These are phyloP conservation scores for Chimonanthus praecox DNA, from an alignment of 164 flowering plant genomes.

Conservation along the genomic window DNA sequence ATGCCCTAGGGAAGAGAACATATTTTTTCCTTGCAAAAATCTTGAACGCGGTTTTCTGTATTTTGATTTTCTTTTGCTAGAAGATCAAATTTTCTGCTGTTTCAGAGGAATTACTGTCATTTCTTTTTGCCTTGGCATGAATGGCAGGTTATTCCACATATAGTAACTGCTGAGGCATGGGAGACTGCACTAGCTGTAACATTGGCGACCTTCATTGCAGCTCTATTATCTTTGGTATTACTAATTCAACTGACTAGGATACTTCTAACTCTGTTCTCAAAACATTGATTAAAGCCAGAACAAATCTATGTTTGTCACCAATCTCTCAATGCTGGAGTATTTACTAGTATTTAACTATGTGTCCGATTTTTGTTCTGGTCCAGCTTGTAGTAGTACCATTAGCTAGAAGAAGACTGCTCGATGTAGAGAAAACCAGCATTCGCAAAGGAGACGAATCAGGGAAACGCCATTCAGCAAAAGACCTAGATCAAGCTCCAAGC, in stretches of 20 bases:
- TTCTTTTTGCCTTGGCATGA: neutral
- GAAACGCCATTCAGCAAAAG: neutral
- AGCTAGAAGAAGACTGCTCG: constrained; percentile 9
- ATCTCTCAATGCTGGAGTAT: neutral
- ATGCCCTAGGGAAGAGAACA: no score
- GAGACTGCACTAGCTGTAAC: constrained; percentile 14
- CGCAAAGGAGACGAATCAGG: neutral
- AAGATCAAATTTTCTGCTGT: neutral
- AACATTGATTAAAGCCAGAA: no score
- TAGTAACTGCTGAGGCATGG: constrained; percentile 9
- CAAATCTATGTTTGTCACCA: neutral
- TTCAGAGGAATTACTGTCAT: neutral
- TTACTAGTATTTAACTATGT: neutral
- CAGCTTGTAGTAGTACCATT: constrained; percentile 22
- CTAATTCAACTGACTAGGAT: neutral
- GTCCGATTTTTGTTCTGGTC: neutral
- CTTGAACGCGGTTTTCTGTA: neutral
- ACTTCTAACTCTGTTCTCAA: neutral
- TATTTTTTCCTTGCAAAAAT: no score
- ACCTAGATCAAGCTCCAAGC: neutral
- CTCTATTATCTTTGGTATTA: constrained; percentile 23
- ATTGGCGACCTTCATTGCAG: constrained; percentile 18
- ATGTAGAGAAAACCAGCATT: neutral
- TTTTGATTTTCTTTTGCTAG: neutral
- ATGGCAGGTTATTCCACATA: constrained; percentile 16